Evolutionary conservation across 2,329 filamentous ascomycete species (phyloP).

Genomic region (Alternaria longipes): DNA sequence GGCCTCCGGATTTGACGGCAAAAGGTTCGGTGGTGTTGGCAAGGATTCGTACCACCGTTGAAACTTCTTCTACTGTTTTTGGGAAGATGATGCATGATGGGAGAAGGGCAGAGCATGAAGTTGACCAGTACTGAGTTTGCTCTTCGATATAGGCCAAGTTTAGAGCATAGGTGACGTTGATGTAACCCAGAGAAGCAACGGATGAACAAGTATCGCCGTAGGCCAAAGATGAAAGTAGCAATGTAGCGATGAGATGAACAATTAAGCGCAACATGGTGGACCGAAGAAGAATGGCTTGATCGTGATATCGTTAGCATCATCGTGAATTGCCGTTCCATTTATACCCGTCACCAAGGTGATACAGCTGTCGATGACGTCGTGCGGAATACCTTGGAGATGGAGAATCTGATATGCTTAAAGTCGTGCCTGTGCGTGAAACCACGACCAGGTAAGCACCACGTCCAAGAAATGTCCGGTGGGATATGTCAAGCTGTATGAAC

Average conservation of each 20-base stretch:
- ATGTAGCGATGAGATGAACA: not conserved
- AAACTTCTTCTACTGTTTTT: conserved; percentile 60
- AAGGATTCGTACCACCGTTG: conserved; percentile 62
- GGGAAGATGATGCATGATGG: conserved; percentile 46
- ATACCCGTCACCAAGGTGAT: not conserved
- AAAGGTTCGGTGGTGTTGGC: conserved; percentile 47
- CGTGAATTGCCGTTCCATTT: not conserved
- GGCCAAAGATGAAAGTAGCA: conserved; percentile 12
- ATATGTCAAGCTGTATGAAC: not conserved
- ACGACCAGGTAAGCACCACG: not conserved
- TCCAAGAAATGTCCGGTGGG: not conserved
- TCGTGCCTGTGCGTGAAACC: not conserved
- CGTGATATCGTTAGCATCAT: not conserved
- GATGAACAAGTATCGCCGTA: conserved; percentile 33
- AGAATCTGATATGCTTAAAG: too few species aligned
- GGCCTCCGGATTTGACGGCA: conserved; percentile 55
- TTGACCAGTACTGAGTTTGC: conserved; percentile 45
- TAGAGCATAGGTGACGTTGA: conserved; percentile 31
- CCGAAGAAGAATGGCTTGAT: not conserved
- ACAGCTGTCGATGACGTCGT: not conserved
- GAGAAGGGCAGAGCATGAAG: conserved; percentile 41
- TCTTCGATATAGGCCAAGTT: conserved; percentile 38
- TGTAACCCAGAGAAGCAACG: conserved; percentile 33
- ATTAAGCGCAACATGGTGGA: conserved; percentile 9
- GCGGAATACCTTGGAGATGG: not conserved